phyloP scores from a whole-genome alignment of 805 yeast genomes.

The Cyberlindnera samutprakarnensis region DNA sequence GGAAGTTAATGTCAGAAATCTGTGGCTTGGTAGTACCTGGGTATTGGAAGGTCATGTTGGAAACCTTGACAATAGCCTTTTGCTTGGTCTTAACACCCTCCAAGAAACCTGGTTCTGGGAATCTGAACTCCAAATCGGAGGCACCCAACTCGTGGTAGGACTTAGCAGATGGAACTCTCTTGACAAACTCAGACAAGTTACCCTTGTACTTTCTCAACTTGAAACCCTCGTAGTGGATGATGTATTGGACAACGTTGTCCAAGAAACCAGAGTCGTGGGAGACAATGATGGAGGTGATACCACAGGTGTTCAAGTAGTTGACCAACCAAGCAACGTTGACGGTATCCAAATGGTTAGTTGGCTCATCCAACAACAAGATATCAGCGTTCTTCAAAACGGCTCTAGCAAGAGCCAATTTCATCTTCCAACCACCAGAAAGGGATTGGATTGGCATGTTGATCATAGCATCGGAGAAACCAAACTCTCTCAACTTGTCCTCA shows the following conservation, averaged over 20 bases:
- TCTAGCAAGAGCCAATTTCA: slow-evolving; percentile 99
- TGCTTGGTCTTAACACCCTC: slow-evolving; percentile 99
- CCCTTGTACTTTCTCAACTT: slow-evolving; percentile 99
- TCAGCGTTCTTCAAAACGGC: slow-evolving; percentile 98
- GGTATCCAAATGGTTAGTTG: slow-evolving; percentile 99
- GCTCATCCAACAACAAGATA: slow-evolving; percentile 96
- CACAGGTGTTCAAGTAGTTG: slow-evolving; percentile 98
- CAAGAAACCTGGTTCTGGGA: slow-evolving; percentile 99
- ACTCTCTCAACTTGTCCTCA: slow-evolving; percentile 71
- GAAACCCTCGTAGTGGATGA: slow-evolving; percentile 99
- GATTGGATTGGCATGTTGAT: slow-evolving; percentile 89
- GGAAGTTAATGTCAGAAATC: slow-evolving; percentile 87
- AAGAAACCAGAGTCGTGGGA: slow-evolving; percentile 99
- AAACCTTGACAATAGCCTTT: slow-evolving; percentile 98
- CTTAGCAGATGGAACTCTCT: slow-evolving; percentile 98
- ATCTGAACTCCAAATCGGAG: slow-evolving; percentile 89
- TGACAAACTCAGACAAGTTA: slow-evolving; percentile 97
- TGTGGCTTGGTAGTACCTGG: slow-evolving; percentile 98
- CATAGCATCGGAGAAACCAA: slow-evolving; percentile 93
- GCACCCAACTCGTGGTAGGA: slow-evolving; percentile 98
- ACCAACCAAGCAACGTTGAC: slow-evolving; percentile 99
- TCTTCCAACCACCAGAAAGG: slow-evolving; percentile 99
- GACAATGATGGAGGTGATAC: slow-evolving; percentile 96
- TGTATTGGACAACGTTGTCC: slow-evolving; percentile 95
- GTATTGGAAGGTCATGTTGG: slow-evolving; percentile 97